These are phyloP conservation scores for Sideroxylon spinosum DNA, from an alignment of 179 eudicot species.

Conservation along the genomic window DNA sequence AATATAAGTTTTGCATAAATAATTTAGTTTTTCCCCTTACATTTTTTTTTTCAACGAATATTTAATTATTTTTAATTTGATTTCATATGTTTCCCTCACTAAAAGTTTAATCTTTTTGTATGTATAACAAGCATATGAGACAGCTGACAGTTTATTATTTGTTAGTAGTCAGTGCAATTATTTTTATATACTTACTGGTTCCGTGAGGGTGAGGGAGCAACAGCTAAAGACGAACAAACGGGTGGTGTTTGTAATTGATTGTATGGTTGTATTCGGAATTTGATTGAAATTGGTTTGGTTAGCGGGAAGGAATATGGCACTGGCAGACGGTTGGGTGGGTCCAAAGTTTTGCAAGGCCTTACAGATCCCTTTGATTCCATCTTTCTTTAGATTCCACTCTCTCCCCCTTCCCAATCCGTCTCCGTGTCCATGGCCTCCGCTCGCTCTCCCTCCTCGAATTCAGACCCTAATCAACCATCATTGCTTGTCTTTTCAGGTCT, in stretches of 20 bases:
- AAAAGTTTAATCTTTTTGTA: no score
- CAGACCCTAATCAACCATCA: slow-evolving; percentile 28
- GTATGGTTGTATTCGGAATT: neutral
- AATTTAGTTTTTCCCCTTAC: no score
- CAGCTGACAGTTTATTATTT: no score
- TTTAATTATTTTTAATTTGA: no score
- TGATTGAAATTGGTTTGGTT: neutral
- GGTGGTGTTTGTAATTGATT: neutral
- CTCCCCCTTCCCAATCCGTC: slow-evolving; percentile 10
- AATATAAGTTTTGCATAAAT: no score
- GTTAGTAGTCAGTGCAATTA: no score
- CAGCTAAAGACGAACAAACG: no score
- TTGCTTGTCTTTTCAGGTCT: slow-evolving; percentile 46
- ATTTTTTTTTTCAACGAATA: no score
- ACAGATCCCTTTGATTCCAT: neutral
- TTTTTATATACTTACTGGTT: no score
- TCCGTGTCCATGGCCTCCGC: slow-evolving; percentile 14
- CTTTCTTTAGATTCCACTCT: slow-evolving; percentile 1
- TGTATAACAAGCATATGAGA: no score
- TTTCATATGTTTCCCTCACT: no score
- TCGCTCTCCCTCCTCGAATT: slow-evolving; percentile 9
- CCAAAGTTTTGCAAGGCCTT: slow-evolving; percentile 16
- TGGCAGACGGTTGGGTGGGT: slow-evolving; percentile 31
- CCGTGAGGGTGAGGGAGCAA: no score
- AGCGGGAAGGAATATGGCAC: slow-evolving; percentile 4